Evolutionary conservation across 1,284 basidiomycete species (phyloP).

Genomic region (Wolfiporia cocos): DNA sequence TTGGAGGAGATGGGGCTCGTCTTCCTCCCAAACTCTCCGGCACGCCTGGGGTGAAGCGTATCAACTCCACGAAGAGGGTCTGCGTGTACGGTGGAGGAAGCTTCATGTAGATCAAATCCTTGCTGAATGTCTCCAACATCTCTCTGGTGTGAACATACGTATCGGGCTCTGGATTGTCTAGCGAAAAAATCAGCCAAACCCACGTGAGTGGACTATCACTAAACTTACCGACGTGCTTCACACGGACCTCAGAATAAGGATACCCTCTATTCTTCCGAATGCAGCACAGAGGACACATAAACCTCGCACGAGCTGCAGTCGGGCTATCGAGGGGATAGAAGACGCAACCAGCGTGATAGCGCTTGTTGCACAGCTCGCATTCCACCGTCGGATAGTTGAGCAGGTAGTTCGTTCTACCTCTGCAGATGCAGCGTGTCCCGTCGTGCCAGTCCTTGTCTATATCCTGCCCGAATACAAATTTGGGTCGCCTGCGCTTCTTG

Average conservation of each 20-base stretch:
- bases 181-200: neutral
- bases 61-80: slow-evolving; percentile 70
- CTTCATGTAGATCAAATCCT: slow-evolving; percentile 62
- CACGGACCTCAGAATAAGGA: slow-evolving; percentile 66
- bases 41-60: slow-evolving; percentile 53
- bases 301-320: slow-evolving; percentile 31
- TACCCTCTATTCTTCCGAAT: slow-evolving; percentile 64
- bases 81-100: slow-evolving; percentile 55
- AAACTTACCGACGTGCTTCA: slow-evolving; percentile 55
- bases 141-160: slow-evolving; percentile 62
- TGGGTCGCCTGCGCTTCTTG: slow-evolving; percentile 62
- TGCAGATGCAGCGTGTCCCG: slow-evolving; percentile 73
- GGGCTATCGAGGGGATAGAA: slow-evolving; percentile 48
- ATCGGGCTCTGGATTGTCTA: slow-evolving; percentile 42
- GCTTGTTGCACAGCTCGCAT: slow-evolving; percentile 57
- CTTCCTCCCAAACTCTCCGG: slow-evolving; percentile 25
- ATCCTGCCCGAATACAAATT: slow-evolving; percentile 73
- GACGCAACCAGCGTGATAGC: slow-evolving; percentile 72
- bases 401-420: slow-evolving; percentile 58
- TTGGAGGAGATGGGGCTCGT: slow-evolving; percentile 13
- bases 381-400: slow-evolving; percentile 54
- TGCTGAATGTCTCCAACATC: slow-evolving; percentile 71
- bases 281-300: slow-evolving; percentile 69
- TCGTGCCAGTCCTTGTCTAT: slow-evolving; percentile 67
- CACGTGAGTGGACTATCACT: slow-evolving; percentile 7